phyloP scores from a whole-genome alignment of 345 rosid species.

The Psidium friedrichsthalianum region DNA sequence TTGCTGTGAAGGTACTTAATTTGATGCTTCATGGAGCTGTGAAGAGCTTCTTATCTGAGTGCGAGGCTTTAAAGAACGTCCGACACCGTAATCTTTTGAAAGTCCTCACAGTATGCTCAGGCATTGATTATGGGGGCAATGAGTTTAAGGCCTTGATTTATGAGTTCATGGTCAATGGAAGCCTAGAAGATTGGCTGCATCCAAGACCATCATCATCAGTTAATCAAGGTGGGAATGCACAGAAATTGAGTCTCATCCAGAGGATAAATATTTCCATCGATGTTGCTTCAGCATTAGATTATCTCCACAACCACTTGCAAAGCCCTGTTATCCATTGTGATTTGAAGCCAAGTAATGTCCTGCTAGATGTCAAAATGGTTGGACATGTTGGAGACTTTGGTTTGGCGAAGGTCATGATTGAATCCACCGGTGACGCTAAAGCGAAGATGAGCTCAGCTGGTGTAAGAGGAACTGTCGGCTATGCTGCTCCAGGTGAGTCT shows the following conservation, averaged over 20 bases:
- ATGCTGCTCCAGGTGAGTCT: neutral
- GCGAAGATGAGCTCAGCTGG: neutral
- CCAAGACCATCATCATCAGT: neutral
- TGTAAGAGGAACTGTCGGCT: neutral
- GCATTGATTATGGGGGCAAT: neutral
- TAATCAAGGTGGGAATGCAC: rapidly evolving
- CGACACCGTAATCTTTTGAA: neutral
- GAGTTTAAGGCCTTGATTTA: neutral
- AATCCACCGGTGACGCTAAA: neutral
- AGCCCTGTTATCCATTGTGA: slow-evolving; percentile 11
- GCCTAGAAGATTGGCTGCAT: neutral
- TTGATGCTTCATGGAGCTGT: neutral
- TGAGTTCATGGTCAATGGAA: neutral
- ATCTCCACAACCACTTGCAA: slow-evolving; percentile 2
- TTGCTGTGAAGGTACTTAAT: neutral
- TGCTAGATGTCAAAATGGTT: neutral
- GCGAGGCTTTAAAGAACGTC: neutral
- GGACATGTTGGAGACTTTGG: neutral
- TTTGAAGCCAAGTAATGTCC: neutral
- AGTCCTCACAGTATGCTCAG: neutral
- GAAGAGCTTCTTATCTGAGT: neutral
- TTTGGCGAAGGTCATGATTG: neutral
- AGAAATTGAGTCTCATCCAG: neutral
- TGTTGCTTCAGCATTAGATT: slow-evolving; percentile 7
- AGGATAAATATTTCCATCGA: neutral